A percentile compares a stretch with the other conserved stretches of the same genome.
Conservation (phyloP, 208 protist species). For the Acanthamoeba sp. region DNA sequence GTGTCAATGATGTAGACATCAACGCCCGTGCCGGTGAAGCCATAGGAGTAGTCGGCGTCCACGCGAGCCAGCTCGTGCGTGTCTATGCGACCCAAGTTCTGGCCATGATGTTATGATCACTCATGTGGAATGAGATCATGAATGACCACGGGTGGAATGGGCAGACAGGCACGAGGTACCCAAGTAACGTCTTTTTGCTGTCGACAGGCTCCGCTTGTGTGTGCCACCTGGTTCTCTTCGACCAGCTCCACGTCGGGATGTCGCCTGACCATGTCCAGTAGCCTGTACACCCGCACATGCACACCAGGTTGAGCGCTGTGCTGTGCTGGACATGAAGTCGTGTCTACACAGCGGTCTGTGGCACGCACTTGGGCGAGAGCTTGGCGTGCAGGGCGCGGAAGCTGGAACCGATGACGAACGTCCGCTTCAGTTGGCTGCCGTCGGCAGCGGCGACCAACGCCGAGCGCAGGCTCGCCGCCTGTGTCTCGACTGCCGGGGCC, state of each 20-base stretch:
- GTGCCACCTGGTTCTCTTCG: constrained; percentile 35
- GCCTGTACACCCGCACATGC: background rate
- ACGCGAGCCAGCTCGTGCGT: background rate
- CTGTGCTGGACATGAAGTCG: background rate
- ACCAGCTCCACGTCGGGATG: constrained; percentile 1
- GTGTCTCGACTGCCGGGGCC: background rate
- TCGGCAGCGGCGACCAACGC: background rate
- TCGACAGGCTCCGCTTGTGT: background rate
- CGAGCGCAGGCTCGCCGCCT: background rate
- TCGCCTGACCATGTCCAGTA: background rate
- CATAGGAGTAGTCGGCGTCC: constrained; percentile 25
- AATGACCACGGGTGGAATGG: background rate
- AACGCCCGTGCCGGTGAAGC: constrained; percentile 13
- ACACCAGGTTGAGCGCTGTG: background rate
- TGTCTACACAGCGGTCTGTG: no score
- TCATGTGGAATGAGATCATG: no score
- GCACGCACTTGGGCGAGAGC: background rate
- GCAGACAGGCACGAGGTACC: background rate
- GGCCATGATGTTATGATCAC: no score
- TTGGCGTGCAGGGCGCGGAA: constrained; percentile 48
- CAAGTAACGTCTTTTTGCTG: constrained; percentile 28
- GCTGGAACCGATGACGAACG: background rate
- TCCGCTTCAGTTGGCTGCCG: background rate
- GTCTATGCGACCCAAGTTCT: constrained; percentile 63
- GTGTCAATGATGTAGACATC: constrained; percentile 77